Percentiles rank a stretch among this genome's conserved stretches.
Conservation (phyloP, 2,329 filamentous ascomycete species). For the Aureobasidium uvarum region DNA sequence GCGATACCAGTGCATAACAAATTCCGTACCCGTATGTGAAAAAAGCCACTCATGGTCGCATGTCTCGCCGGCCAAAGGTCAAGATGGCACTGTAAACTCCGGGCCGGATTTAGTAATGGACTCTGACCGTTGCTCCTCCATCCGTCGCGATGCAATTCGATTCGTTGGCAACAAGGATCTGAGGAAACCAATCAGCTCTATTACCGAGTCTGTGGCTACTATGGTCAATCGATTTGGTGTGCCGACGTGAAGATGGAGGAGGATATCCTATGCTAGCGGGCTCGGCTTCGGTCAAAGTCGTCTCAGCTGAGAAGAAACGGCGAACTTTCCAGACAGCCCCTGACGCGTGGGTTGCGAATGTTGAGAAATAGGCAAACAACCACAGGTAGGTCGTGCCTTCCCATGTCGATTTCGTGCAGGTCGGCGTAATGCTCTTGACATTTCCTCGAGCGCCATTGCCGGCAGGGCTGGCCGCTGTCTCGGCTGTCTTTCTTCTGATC, state of each 20-base stretch:
- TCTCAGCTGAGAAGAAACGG: constrained; percentile 12
- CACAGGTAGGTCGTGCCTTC: constrained; percentile 9
- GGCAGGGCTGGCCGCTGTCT: neutral
- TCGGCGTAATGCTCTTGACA: neutral
- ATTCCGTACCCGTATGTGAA: neutral
- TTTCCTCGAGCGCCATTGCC: constrained; percentile 12
- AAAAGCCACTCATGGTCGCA: neutral
- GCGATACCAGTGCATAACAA: neutral
- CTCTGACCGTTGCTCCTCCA: neutral
- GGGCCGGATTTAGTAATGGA: neutral
- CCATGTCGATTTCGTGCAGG: neutral
- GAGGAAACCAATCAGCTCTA: neutral
- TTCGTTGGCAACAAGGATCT: neutral
- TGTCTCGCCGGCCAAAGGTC: neutral
- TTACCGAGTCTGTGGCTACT: neutral
- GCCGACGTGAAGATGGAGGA: neutral
- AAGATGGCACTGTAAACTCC: neutral
- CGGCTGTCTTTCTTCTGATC: neutral
- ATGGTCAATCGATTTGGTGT: neutral
- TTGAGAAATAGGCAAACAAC: neutral
- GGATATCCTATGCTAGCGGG: neutral
- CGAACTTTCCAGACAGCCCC: constrained; percentile 6
- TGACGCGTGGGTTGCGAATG: neutral
- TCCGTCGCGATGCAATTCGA: neutral
- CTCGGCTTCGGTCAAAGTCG: neutral